Evolutionary conservation across 441 rosid species (phyloP), one percentile per base, ranked within the genome.

Genomic region (Hura crepitans): DNA sequence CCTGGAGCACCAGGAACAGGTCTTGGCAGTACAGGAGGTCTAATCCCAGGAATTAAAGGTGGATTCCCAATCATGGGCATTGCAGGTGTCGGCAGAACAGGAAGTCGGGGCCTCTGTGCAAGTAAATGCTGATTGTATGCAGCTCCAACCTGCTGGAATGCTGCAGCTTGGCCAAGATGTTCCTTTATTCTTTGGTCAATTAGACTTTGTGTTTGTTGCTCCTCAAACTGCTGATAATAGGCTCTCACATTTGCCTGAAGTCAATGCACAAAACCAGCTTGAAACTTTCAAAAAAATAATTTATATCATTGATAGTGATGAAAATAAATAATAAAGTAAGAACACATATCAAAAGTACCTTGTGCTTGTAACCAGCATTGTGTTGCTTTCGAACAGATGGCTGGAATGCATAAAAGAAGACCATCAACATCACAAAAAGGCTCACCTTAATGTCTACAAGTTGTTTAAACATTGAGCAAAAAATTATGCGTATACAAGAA

Each of bases 321-420:
- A 57, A 3, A 45, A 74, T 13, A 64, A 58, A 45, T 35, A 28
- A 7, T 23, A 54, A 75, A 50, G 2, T 30, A 15, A 20, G 22
- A 18, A n/a, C n/a, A 71, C 50, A 53, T 56, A 61, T 67, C 6
- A 58, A 63, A 54, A 51, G 28, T 81, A 89, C 97, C 97, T 94
- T 95, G 81, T 90, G 99, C 75, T 94, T 94, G 85, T 92, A 92
- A 51, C 99, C 97, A 0, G 99, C 99, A 76, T 95, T 95, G 80
- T 95, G 97, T 79, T 92, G 99, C 84, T 92, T 94, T 80, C 97
- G 89, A 78, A 95, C 99, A 28, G 99, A 92, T 23, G 99, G 99
- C 97, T 92, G 87, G 73, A 81, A 78, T 45, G 66, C 14, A 68
- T 18, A 22, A 27, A 46, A 74, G 22, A 53, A 28, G 13, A 62